phyloP scores from a whole-genome alignment of 2,329 filamentous ascomycete species.

The Neopestalotiopsis sp. region DNA sequence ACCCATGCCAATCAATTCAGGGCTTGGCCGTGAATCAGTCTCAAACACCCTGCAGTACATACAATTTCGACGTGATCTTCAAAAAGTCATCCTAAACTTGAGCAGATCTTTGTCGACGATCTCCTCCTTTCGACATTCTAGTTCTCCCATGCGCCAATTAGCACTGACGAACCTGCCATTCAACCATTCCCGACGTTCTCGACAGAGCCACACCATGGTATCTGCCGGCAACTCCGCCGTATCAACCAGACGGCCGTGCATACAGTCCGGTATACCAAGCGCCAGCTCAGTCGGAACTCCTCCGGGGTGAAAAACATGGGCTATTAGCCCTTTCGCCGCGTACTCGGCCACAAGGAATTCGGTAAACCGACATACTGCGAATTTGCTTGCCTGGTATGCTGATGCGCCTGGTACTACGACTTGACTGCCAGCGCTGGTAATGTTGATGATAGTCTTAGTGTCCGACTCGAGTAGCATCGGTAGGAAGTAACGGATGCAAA shows the following conservation, averaged over 20 bases:
- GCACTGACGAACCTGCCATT: slow-evolving; percentile 27
- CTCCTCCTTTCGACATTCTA: slow-evolving; percentile 21
- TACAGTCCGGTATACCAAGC: slow-evolving; percentile 28
- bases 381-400: slow-evolving; percentile 50
- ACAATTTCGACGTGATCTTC: background rate
- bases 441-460: too few species aligned
- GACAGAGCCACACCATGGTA: slow-evolving; percentile 28
- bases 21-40: too few species aligned
- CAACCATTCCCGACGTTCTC: slow-evolving; percentile 28
- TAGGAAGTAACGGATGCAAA: too few species aligned
- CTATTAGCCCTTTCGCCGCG: slow-evolving; percentile 41
- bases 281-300: slow-evolving; percentile 45
- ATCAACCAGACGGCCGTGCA: slow-evolving; percentile 23
- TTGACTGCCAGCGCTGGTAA: too few species aligned
- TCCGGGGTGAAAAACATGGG: slow-evolving; percentile 46
- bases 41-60: background rate
- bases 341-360: slow-evolving; percentile 49
- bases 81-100: background rate
- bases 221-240: slow-evolving; percentile 27
- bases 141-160: slow-evolving; percentile 29
- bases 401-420: slow-evolving; percentile 32
- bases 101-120: background rate
- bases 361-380: slow-evolving; percentile 45
- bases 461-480: too few species aligned
- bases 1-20: too few species aligned